phyloP scores from a whole-genome alignment of 495 filamentous ascomycete genomes.

The Chaetomium tenue region DNA sequence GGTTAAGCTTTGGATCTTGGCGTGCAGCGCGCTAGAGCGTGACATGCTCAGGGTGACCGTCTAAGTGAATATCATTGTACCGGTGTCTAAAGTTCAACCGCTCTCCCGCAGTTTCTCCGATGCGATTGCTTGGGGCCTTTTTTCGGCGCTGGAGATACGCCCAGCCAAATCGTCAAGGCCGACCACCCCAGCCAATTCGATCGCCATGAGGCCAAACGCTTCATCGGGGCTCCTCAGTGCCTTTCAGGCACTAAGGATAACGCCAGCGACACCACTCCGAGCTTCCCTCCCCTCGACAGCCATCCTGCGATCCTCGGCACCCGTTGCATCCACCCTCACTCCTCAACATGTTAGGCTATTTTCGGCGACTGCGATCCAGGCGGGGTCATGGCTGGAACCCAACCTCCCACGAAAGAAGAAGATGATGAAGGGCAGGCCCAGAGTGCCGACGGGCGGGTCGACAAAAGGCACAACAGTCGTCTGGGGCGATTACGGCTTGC shows the following conservation, averaged over 20 bases:
- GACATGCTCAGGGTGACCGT: neutral
- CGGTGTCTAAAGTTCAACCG: neutral
- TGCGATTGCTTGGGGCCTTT: slow-evolving; percentile 11
- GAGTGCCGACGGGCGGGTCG: slow-evolving; percentile 87
- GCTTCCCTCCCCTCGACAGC: slow-evolving; percentile 33
- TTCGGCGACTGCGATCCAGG: slow-evolving; percentile 62
- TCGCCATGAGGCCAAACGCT: slow-evolving; percentile 43
- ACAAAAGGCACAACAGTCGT: slow-evolving; percentile 89
- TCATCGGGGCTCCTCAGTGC: slow-evolving; percentile 43
- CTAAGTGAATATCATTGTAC: neutral
- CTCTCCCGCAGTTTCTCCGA: slow-evolving; percentile 9
- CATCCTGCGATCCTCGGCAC: slow-evolving; percentile 15
- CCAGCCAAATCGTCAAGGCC: slow-evolving; percentile 15
- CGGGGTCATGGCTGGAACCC: slow-evolving; percentile 76
- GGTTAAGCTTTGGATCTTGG: slow-evolving; percentile 11
- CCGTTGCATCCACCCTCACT: slow-evolving; percentile 17
- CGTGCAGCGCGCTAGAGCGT: slow-evolving; percentile 1
- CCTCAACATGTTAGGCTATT: slow-evolving; percentile 59
- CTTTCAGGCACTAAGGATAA: slow-evolving; percentile 46
- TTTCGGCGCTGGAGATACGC: slow-evolving; percentile 17
- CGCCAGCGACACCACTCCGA: slow-evolving; percentile 32
- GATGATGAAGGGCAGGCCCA: slow-evolving; percentile 84
- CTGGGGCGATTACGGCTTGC: slow-evolving; percentile 94
- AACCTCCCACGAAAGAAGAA: slow-evolving; percentile 71
- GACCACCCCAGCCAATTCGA: slow-evolving; percentile 12